Evolutionary conservation across 371 early-diverging fungal species (phyloP), one percentile per base, ranked within the genome.

Genomic region (Mortierella sp.): DNA sequence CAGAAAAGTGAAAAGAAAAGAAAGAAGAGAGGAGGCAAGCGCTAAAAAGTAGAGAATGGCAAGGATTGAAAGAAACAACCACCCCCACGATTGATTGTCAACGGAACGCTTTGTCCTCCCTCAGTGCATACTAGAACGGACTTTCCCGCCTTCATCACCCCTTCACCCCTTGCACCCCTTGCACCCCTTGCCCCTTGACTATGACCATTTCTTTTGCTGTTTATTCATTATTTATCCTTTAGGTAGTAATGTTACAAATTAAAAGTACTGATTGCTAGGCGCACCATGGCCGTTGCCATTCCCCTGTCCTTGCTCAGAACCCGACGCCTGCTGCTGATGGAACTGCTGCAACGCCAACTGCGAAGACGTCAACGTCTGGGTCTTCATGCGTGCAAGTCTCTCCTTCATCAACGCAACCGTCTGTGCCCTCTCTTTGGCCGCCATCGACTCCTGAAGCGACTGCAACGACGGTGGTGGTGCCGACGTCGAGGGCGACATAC

Each of bases 341-440:
- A 72, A 78, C 55, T 83, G 83, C 34, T 83, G 83, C 10, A 83
- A 58, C 24, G 83, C 83, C 68, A 73, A 34, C 39, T 83, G 83
- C 0, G 76, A 78, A 8, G 83, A 72, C 5, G 83, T 79, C 73
- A 78, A 14, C 0, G 74, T 83, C 70, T 83, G 83, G 2, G 75
- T 55, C 79, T 92, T 92, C 91, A 92, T 91, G 44, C 84, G 72
- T 1, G 90, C 92, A 11, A 92, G 69, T 63, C 89, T 73, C 79
- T 91, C 92, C 68, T 90, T 91, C 64, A 92, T 80, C n/a, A 88
- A 85, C 40, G 86, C 87, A 3, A 92, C 90, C 19, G 90, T 87
- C 48, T 89, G 88, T 24, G 87, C 86, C 29, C 89, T 82, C 64
- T 88, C 87, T 24, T 86, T 79, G 50, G 74, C 81, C 6, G 83